A percentile compares a stretch with the other conserved stretches of the same genome.
phyloP scores from a whole-genome alignment of 108 stramenopile genomes.

The Halocafeteria seosinensis region DNA sequence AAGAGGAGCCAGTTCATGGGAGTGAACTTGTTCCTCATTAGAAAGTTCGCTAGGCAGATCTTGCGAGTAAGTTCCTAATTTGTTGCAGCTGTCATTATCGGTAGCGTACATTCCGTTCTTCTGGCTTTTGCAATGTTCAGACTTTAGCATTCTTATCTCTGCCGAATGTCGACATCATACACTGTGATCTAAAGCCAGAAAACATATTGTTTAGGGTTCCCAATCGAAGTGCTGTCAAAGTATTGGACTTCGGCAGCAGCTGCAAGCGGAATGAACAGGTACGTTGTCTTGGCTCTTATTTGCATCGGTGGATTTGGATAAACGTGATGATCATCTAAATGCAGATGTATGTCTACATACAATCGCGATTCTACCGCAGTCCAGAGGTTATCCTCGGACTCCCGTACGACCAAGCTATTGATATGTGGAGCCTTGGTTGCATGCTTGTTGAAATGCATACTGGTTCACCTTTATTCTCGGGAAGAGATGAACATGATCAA shows the following conservation, averaged over 20 bases:
- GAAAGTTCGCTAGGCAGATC: conserved; percentile 90
- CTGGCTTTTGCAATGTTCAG: too few relatives aligned
- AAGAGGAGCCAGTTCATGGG: conserved; percentile 86
- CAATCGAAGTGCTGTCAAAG: conserved; percentile 77
- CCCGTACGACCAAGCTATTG: conserved; percentile 77
- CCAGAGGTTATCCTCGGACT: conserved; percentile 94
- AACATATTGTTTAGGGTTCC: conserved; percentile 85
- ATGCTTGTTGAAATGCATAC: conserved; percentile 96
- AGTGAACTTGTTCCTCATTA: conserved; percentile 74
- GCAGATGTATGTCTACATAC: conserved; percentile 87
- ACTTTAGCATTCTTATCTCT: conserved; percentile 67
- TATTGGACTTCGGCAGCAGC: conserved; percentile 91
- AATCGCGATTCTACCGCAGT: conserved; percentile 86
- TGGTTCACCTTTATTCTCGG: conserved; percentile 88
- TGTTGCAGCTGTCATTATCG: too few relatives aligned
- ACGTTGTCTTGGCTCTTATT: too few relatives aligned
- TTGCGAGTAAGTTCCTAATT: too few relatives aligned
- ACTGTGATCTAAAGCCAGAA: conserved; percentile 98
- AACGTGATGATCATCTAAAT: too few relatives aligned
- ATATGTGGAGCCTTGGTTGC: conserved; percentile 97
- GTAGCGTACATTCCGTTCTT: too few relatives aligned
- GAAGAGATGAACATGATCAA: conserved; percentile 53
- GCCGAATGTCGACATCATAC: conserved; percentile 74
- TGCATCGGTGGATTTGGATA: not conserved
- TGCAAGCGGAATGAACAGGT: conserved; percentile 61